Conservation (phyloP, 2,329 filamentous ascomycete genomes). For the Fusarium kyushuense region DNA sequence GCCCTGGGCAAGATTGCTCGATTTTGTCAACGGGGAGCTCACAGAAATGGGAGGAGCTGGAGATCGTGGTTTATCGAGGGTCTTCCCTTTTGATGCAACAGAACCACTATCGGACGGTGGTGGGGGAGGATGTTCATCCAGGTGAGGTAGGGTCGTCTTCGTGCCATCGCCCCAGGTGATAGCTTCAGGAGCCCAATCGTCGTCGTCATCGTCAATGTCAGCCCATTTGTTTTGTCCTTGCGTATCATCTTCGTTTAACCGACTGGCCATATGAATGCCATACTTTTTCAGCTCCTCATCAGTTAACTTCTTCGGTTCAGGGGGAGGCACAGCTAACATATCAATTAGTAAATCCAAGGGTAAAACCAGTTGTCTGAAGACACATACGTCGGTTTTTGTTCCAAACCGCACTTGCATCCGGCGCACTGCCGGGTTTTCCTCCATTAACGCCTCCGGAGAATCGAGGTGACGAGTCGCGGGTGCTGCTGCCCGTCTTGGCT, state of each 20-base stretch:
- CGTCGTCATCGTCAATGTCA: constrained; percentile 89
- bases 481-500: constrained; percentile 76
- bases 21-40: constrained; percentile 58
- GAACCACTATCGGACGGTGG: constrained; percentile 47
- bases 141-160: constrained; percentile 78
- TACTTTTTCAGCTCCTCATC: constrained; percentile 90
- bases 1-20: constrained; percentile 62
- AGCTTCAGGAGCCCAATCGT: constrained; percentile 86
- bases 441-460: constrained; percentile 63
- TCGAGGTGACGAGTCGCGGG: constrained; percentile 64
- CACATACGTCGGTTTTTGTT: constrained; percentile 86
- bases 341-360: constrained; percentile 36
- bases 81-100: constrained; percentile 38
- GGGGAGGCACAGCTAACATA: constrained; percentile 67
- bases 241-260: constrained; percentile 79
- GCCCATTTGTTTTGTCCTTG: constrained; percentile 87
- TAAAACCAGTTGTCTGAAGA: constrained; percentile 2
- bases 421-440: constrained; percentile 69
- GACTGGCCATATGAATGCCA: constrained; percentile 85
- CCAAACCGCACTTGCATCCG: constrained; percentile 83
- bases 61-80: constrained; percentile 60
- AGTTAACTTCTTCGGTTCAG: constrained; percentile 84
- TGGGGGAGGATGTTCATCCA: constrained; percentile 62
- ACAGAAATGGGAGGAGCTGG: constrained; percentile 54
- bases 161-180: constrained; percentile 92